Percentiles rank a stretch among this genome's conserved stretches.
phyloP scores from a whole-genome alignment of 2,329 filamentous ascomycete species.

The Colletotrichum sp. region DNA sequence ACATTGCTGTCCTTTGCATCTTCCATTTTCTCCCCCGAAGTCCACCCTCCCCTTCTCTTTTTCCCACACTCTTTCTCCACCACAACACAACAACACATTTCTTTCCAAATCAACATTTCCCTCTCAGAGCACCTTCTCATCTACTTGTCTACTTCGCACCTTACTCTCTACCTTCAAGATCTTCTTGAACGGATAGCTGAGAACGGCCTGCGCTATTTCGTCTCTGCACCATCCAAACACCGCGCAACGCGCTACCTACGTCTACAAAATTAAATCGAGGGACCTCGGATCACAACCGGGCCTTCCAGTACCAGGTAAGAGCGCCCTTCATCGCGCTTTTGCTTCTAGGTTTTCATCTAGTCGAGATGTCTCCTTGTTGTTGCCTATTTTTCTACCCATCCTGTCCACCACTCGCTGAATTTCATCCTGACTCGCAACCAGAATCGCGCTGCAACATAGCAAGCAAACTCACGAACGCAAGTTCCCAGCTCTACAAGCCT shows the following conservation, averaged over 20 bases:
- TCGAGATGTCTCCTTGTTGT: background rate
- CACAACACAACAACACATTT: background rate
- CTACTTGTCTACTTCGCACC: background rate
- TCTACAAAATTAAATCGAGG: background rate
- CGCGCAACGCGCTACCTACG: background rate
- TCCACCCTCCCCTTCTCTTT: background rate
- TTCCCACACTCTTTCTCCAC: background rate
- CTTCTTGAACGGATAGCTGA: background rate
- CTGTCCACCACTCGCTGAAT: background rate
- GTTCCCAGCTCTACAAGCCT: background rate
- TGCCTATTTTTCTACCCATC: background rate
- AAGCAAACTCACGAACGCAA: background rate
- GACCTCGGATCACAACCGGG: background rate
- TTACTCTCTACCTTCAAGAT: background rate
- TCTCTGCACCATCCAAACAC: background rate
- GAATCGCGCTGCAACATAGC: background rate
- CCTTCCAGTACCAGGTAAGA: background rate
- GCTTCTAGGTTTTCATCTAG: background rate
- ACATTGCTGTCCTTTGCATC: background rate
- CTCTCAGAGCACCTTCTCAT: background rate
- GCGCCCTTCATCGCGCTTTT: background rate
- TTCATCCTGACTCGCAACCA: background rate
- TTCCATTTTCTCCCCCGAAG: background rate
- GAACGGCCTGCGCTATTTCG: background rate
- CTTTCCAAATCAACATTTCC: background rate